Percentiles rank a stretch among this genome's conserved stretches.
phyloP scores from a whole-genome alignment of 345 rosid genomes.

The Populus tremula region DNA sequence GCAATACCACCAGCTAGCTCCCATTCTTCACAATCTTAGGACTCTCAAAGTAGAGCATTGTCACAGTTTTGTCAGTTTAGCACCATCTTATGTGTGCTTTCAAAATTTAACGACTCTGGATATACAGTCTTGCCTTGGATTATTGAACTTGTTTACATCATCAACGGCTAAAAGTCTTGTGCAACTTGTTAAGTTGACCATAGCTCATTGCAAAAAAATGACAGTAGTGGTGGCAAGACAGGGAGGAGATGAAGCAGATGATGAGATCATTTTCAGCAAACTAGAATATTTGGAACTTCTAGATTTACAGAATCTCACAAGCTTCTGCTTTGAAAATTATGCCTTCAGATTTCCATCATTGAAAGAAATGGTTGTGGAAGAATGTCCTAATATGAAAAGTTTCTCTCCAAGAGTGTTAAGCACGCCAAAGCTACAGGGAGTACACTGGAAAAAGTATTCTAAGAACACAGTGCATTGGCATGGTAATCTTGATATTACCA shows the following conservation, averaged over 20 bases:
- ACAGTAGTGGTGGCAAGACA: neutral
- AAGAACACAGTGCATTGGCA: neutral
- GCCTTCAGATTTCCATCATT: conserved; percentile 14
- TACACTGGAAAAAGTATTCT: neutral
- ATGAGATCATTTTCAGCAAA: conserved; percentile 1
- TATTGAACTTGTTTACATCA: neutral
- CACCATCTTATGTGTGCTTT: neutral
- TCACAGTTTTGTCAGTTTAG: conserved; percentile 3
- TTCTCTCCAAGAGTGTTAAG: conserved; percentile 19
- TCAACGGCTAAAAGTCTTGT: neutral
- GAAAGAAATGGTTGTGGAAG: conserved; percentile 7
- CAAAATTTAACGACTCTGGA: neutral
- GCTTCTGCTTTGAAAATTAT: neutral
- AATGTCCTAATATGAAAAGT: conserved; percentile 8
- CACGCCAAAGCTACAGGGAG: conserved; percentile 16
- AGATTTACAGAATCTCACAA: neutral
- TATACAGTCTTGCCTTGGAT: neutral
- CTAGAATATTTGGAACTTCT: neutral
- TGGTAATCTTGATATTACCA: conserved; percentile 10
- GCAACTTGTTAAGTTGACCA: neutral
- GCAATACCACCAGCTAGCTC: neutral
- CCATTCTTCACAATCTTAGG: neutral
- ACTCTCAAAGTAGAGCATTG: neutral
- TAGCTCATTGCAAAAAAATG: neutral
- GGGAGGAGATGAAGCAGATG: neutral